Percentiles rank a stretch among this genome's conserved stretches.
phyloP scores from a whole-genome alignment of 2,329 filamentous ascomycete species.

The Sporothrix curviconia region DNA sequence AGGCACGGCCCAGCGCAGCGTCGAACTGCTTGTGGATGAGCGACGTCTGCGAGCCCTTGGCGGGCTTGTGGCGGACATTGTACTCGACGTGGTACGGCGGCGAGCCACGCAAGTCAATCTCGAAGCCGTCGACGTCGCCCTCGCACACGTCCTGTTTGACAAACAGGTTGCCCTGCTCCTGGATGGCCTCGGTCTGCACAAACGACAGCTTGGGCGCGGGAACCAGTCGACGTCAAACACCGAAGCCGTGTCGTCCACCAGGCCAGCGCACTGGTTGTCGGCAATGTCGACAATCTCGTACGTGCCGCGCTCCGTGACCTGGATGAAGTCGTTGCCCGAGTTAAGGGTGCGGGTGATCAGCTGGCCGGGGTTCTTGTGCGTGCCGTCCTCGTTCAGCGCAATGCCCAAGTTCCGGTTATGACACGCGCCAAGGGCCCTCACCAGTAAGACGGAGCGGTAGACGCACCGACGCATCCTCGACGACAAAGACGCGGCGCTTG shows the following conservation, averaged over 20 bases:
- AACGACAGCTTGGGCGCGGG: constrained; percentile 67
- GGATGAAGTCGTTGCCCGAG: constrained; percentile 60
- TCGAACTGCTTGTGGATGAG: constrained; percentile 66
- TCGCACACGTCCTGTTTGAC: constrained; percentile 83
- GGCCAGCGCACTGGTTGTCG: constrained; percentile 76
- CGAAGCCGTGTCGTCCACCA: constrained; percentile 66
- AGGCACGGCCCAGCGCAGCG: constrained; percentile 66
- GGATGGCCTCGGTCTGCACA: constrained; percentile 57
- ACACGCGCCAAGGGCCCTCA: constrained; percentile 74
- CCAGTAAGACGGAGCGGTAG: constrained; percentile 82
- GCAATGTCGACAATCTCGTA: constrained; percentile 74
- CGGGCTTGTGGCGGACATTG: constrained; percentile 64
- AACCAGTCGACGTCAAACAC: constrained; percentile 81
- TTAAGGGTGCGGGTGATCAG: constrained; percentile 43
- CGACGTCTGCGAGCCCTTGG: constrained; percentile 52
- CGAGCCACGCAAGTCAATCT: constrained; percentile 60
- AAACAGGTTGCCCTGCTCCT: constrained; percentile 45
- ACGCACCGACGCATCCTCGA: constrained; percentile 67
- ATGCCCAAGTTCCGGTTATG: constrained; percentile 59
- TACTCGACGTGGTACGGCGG: constrained; percentile 81
- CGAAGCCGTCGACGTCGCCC: constrained; percentile 84
- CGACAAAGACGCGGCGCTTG: constrained; percentile 63
- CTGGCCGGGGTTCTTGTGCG: constrained; percentile 29
- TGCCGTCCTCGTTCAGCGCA: constrained; percentile 21
- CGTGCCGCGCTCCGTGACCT: constrained; percentile 59